A percentile compares a stretch with the other conserved stretches of the same genome.
These are phyloP conservation scores for Thoreauomyces humboldtii DNA, from an alignment of 192 early-diverging fungal genomes.

Conservation along the genomic window DNA sequence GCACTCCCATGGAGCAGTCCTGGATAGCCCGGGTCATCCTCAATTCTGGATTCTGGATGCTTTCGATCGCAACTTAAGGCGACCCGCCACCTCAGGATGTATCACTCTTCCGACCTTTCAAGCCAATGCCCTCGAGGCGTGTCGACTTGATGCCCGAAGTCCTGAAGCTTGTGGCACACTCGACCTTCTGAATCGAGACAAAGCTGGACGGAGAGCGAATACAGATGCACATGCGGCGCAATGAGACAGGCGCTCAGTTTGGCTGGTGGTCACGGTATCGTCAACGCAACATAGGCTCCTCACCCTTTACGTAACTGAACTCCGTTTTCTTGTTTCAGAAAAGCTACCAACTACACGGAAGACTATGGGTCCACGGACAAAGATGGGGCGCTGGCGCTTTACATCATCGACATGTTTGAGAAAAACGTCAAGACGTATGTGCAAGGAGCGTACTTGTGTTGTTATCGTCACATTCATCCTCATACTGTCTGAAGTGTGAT, in stretches of 20 bases:
- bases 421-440: slow-evolving; percentile 41
- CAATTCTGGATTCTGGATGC: too few relatives aligned
- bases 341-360: slow-evolving; percentile 68
- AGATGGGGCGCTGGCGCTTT: slow-evolving; percentile 56
- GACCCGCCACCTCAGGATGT: too few relatives aligned
- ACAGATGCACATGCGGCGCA: slow-evolving; percentile 63
- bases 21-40: slow-evolving; percentile 77
- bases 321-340: slow-evolving; percentile 38
- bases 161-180: slow-evolving; percentile 41
- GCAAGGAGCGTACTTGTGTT: not conserved
- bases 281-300: not conserved
- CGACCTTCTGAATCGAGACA: slow-evolving; percentile 74
- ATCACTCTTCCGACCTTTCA: slow-evolving; percentile 58
- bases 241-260: slow-evolving; percentile 53
- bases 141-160: slow-evolving; percentile 47
- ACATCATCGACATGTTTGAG: slow-evolving; percentile 53
- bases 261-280: slow-evolving; percentile 44
- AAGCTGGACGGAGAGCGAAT: slow-evolving; percentile 81
- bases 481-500: too few relatives aligned
- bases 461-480: slow-evolving; percentile 32
- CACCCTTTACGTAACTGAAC: not conserved
- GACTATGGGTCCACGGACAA: slow-evolving; percentile 59
- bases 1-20: slow-evolving; percentile 66
- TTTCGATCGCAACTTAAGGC: too few relatives aligned
- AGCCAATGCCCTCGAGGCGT: slow-evolving; percentile 65